These are phyloP conservation scores for Heliosperma pusillum DNA, from an alignment of 148 eudicot genomes.

Conservation along the genomic window DNA sequence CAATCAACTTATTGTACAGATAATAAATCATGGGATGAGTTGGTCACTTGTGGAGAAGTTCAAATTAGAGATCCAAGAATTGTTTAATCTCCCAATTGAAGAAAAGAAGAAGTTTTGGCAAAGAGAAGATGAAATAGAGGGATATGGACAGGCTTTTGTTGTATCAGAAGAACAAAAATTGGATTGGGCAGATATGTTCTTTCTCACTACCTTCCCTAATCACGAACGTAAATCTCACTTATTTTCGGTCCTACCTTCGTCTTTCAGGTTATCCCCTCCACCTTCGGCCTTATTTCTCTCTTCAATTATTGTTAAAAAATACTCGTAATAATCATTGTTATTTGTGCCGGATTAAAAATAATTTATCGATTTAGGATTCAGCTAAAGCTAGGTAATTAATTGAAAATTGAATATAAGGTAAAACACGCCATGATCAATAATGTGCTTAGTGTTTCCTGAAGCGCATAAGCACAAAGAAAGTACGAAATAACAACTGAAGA, in stretches of 20 bases:
- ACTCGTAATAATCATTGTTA: no score
- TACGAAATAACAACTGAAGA: no score
- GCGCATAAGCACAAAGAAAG: no score
- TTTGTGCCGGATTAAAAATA: no score
- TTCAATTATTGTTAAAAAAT: no score
- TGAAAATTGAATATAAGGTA: no score
- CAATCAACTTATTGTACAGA: no score
- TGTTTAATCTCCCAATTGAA: slow-evolving; percentile 29
- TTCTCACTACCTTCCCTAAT: slow-evolving; percentile 22
- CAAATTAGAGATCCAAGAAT: slow-evolving; percentile 18
- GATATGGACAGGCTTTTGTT: slow-evolving; percentile 37
- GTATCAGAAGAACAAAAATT: slow-evolving; percentile 37
- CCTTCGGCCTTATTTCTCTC: no score
- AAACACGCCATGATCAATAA: no score
- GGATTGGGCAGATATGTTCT: slow-evolving; percentile 39
- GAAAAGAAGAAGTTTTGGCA: slow-evolving; percentile 38
- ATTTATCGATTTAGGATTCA: no score
- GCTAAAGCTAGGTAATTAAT: no score
- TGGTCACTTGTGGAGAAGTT: slow-evolving; percentile 22
- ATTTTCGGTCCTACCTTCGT: slow-evolving; percentile 22
- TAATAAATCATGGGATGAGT: slow-evolving; percentile 33
- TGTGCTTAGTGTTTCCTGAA: no score
- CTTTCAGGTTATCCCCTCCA: slow-evolving; percentile 15
- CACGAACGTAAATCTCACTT: slow-evolving; percentile 18
- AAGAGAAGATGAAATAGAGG: slow-evolving; percentile 16